Conservation (phyloP, 768 basidiomycete species). For the Pisolithus tinctorius region DNA sequence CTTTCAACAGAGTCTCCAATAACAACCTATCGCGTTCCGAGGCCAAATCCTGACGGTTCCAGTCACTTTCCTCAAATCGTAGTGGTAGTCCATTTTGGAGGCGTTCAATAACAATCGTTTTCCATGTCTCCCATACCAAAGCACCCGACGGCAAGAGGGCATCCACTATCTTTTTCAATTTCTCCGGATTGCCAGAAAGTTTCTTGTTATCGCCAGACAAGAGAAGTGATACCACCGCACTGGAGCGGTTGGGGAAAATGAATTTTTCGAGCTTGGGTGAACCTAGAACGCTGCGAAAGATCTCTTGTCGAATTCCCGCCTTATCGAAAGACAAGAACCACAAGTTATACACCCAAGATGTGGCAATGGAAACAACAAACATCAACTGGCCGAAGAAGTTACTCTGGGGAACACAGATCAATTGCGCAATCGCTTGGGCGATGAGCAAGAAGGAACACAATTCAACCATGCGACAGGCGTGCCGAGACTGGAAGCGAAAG, state of each 20-base stretch:
- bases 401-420: too few relatives aligned
- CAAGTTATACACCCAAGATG: conserved; percentile 26
- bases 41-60: too few relatives aligned
- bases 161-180: too few relatives aligned
- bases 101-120: too few relatives aligned
- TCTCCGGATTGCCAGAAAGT: neutral
- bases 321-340: conserved; percentile 29
- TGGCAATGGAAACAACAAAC: neutral
- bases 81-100: neutral
- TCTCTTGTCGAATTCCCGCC: conserved; percentile 5
- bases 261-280: conserved; percentile 4
- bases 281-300: neutral
- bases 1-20: neutral
- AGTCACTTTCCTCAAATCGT: too few relatives aligned
- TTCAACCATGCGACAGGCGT: neutral
- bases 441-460: too few relatives aligned
- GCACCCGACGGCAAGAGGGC: too few relatives aligned
- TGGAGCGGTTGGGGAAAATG: conserved; percentile 5
- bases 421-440: too few relatives aligned
- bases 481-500: neutral
- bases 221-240: conserved; percentile 8
- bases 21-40: neutral
- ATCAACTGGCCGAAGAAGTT: too few relatives aligned
- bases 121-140: too few relatives aligned
- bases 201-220: neutral